phyloP scores from a whole-genome alignment of 345 rosid species.

The Hibiscus tridactylites region DNA sequence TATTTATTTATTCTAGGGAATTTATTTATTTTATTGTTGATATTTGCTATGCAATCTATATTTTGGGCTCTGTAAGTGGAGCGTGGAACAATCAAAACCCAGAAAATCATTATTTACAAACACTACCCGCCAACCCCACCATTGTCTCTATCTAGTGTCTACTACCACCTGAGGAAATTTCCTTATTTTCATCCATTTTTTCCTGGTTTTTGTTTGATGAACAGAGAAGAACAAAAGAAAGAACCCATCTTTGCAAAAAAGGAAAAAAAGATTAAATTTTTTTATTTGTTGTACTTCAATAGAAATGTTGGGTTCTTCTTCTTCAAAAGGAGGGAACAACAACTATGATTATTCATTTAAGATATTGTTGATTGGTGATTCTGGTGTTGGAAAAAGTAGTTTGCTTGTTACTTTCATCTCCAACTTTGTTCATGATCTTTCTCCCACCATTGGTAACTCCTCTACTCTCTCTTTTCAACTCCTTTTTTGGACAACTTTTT shows the following conservation, averaged over 20 bases:
- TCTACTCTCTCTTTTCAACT: not conserved
- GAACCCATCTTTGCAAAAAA: not conserved
- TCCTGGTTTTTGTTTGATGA: not conserved
- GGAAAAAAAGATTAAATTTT: not conserved
- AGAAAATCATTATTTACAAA: not conserved
- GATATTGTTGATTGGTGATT: slow-evolving; percentile 87
- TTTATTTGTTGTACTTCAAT: not conserved
- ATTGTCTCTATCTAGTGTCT: not conserved
- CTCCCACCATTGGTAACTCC: slow-evolving; percentile 76
- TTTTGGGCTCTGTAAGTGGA: not conserved
- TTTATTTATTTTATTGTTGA: too few relatives aligned
- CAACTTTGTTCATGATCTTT: slow-evolving; percentile 52
- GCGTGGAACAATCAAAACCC: not conserved
- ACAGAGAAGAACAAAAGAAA: not conserved
- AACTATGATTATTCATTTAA: slow-evolving; percentile 85
- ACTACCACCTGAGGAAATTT: slow-evolving; percentile 8
- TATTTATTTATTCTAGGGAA: not conserved
- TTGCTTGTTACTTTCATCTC: slow-evolving; percentile 83
- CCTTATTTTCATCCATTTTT: slow-evolving; percentile 1
- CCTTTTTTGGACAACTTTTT: not conserved
- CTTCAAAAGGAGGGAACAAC: slow-evolving; percentile 32
- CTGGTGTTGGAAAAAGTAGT: slow-evolving; percentile 96
- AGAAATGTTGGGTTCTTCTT: slow-evolving; percentile 27
- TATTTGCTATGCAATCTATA: not conserved
- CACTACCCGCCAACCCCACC: slow-evolving; percentile 8